These are phyloP conservation scores for Paxillus rubicundulus DNA, from an alignment of 768 basidiomycete species.

Conservation along the genomic window DNA sequence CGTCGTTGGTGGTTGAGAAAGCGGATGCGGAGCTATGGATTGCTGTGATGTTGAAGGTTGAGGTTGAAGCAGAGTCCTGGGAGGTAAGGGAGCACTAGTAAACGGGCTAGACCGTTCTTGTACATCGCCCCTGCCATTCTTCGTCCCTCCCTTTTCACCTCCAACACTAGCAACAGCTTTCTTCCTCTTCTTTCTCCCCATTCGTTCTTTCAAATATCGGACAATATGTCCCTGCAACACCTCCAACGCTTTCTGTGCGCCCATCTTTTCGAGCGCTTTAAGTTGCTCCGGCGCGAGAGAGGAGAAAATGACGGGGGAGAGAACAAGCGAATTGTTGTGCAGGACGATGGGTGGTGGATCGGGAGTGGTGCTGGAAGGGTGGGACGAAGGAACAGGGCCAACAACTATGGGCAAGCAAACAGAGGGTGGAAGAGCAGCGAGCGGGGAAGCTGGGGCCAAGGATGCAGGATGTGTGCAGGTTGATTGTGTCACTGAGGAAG, in stretches of 20 bases:
- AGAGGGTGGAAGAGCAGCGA: slow-evolving; percentile 32
- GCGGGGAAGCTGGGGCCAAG: slow-evolving; percentile 16
- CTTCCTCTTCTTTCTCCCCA: slow-evolving; percentile 41
- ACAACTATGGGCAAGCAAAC: slow-evolving; percentile 78
- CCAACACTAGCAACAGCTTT: slow-evolving; percentile 32
- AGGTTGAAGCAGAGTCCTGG: slow-evolving; percentile 12
- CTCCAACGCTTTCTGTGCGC: slow-evolving; percentile 76
- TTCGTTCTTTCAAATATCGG: slow-evolving; percentile 75
- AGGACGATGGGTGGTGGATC: slow-evolving; percentile 68
- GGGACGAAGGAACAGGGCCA: slow-evolving; percentile 65
- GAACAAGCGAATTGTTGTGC: slow-evolving; percentile 78
- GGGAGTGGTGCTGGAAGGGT: slow-evolving; percentile 45
- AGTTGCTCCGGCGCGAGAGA: slow-evolving; percentile 72
- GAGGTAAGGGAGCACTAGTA: slow-evolving; percentile 43
- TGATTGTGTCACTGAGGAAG: slow-evolving; percentile 13
- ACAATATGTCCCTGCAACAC: slow-evolving; percentile 85
- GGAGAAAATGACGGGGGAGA: slow-evolving; percentile 83
- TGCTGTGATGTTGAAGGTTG: neutral
- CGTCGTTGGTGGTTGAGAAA: neutral
- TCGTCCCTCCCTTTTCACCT: slow-evolving; percentile 43
- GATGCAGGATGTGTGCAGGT: slow-evolving; percentile 16
- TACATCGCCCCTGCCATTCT: slow-evolving; percentile 37
- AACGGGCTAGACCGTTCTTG: slow-evolving; percentile 36
- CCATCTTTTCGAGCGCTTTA: slow-evolving; percentile 72
- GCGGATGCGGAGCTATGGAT: neutral